Evolutionary conservation across 169 alveolate species (phyloP).

Genomic region (Plasmodium vivax): DNA sequence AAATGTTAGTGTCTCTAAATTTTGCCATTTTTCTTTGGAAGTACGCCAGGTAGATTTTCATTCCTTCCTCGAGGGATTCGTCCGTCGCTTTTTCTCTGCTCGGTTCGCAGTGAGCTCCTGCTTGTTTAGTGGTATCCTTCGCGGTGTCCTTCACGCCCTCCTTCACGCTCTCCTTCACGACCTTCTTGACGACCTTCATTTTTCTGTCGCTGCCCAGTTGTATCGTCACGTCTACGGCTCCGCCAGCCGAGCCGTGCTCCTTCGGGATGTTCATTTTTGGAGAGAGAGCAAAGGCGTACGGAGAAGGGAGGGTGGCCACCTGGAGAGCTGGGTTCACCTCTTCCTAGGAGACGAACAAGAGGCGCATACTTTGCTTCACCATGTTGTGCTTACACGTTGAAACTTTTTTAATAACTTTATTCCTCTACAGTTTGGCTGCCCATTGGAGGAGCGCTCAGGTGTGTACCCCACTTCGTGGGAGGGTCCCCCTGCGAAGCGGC

Average conservation of each 20-base stretch:
- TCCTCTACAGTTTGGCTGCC: neutral
- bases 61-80: constrained; percentile 19
- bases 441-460: neutral
- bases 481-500: neutral
- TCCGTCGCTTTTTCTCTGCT: neutral
- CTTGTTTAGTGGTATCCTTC: neutral
- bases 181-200: constrained; percentile 20
- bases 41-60: constrained; percentile 18
- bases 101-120: neutral
- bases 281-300: neutral
- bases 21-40: constrained; percentile 22
- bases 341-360: neutral
- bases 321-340: neutral
- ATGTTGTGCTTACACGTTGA: neutral
- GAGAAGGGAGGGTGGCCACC: neutral
- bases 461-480: neutral
- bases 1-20: constrained; percentile 12
- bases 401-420: too few relatives aligned
- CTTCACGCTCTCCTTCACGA: neutral
- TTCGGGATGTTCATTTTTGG: constrained; percentile 55
- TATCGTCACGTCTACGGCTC: constrained; percentile 8
- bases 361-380: neutral
- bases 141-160: neutral
- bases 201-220: constrained; percentile 34
- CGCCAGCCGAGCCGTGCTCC: neutral